Base-by-base conservation (phyloP, 805 yeast genomes). In the Cyberlindnera samutprakarnensis region DNA sequence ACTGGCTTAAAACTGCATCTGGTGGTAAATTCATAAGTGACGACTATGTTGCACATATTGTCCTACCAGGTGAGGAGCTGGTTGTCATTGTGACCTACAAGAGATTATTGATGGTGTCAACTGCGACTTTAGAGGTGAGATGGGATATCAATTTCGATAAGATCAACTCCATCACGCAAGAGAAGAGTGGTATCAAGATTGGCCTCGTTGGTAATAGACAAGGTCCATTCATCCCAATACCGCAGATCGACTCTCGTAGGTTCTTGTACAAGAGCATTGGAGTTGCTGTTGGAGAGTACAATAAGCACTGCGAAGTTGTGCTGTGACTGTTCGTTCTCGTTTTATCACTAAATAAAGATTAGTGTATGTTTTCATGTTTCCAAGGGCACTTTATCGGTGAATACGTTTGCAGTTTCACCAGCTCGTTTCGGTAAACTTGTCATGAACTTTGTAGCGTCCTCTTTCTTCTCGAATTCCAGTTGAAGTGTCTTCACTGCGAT, bases 211-310 rank as follows among this genome's bases (percentile, higher is more conserved):
- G 68, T 4, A 70, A 68, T 17, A 65, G 66, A 23, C 65, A 59
- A 27, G 79, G 78, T n/a, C 77, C 78, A 21, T 90, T 90, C 51
- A 74, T 90, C 28, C 95, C 96, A 2, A 66, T 90, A 25, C 75
- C 83, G 0, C 92, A 84, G 33, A 61, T 64, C 14, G 58, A 68
- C 8, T 76, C 78, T 37, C 66, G 88, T 41, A 64, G 64, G 37
- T 77, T 72, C 50, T 57, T 90, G 34, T 87, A 86, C 63, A 69
- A 64, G 41, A 72, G 71, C 49, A 82, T 92, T 45, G 80, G 78
- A 4, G 59, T 79, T 38, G 96, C 96, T 2, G 97, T 86, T 13
- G 71, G 67, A 15, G 84, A 79, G 47, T 87, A 68, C 59, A 90
- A 88, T 49, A 76, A 77, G 56, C 69, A 63, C 33, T 76, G 82